phyloP scores from a whole-genome alignment of 805 yeast species.

The Saccharomycopsis olivae region DNA sequence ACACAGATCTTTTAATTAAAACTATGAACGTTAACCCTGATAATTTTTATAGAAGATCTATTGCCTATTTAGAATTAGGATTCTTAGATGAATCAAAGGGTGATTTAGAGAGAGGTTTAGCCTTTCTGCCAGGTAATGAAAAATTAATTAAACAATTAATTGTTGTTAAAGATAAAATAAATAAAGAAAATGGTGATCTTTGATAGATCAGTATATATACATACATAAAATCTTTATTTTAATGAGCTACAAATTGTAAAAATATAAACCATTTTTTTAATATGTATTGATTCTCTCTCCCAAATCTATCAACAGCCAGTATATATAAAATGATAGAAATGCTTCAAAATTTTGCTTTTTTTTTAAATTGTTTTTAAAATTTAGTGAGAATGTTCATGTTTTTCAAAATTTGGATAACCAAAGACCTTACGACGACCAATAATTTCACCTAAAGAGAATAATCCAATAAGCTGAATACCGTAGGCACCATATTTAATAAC shows the following conservation, averaged over 20 bases:
- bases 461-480: conserved; percentile 77
- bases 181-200: conserved; percentile 49
- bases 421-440: conserved; percentile 91
- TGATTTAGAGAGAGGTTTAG: conserved; percentile 63
- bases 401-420: conserved; percentile 59
- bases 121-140: conserved; percentile 45
- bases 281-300: neutral
- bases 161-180: conserved; percentile 36
- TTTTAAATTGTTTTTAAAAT: too few species aligned
- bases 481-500: conserved; percentile 60
- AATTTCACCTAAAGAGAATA: conserved; percentile 91
- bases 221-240: neutral
- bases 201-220: neutral
- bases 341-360: too few species aligned
- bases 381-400: neutral
- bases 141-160: conserved; percentile 39
- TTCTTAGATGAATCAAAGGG: conserved; percentile 51
- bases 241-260: neutral
- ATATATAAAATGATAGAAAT: too few species aligned
- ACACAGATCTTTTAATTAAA: conserved; percentile 49
- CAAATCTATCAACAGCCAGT: too few species aligned
- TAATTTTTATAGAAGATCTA: conserved; percentile 62
- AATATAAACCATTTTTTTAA: too few species aligned
- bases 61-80: conserved; percentile 51
- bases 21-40: conserved; percentile 54